A percentile compares a stretch with the other conserved stretches of the same genome.
Conservation (phyloP, 805 yeast genomes). For the Teunomyces atbi region DNA sequence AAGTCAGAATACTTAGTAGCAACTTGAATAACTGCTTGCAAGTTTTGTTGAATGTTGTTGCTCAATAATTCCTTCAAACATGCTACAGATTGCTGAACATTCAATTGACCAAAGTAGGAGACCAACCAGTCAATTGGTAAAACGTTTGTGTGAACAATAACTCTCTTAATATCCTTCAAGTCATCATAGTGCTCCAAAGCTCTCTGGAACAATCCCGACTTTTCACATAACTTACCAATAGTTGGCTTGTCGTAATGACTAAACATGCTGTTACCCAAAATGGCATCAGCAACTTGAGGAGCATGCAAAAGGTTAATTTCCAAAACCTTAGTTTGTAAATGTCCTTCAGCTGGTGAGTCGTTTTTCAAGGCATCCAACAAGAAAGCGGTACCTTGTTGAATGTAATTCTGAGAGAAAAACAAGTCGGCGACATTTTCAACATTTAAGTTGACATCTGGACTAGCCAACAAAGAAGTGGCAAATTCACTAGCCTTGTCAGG, state of each 20-base stretch:
- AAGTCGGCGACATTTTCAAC: conserved; percentile 88
- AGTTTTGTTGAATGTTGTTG: conserved; percentile 73
- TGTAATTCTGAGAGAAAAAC: conserved; percentile 88
- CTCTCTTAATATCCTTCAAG: conserved; percentile 92
- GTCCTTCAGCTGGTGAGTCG: conserved; percentile 93
- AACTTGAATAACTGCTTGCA: conserved; percentile 92
- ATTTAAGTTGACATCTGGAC: conserved; percentile 61
- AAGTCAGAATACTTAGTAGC: conserved; percentile 95
- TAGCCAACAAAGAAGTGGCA: conserved; percentile 76
- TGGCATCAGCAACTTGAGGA: conserved; percentile 99
- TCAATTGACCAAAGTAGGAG: conserved; percentile 85
- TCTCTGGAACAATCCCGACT: conserved; percentile 93
- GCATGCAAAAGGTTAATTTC: conserved; percentile 94
- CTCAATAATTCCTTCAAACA: conserved; percentile 85
- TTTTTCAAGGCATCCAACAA: conserved; percentile 91
- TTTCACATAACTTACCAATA: conserved; percentile 88
- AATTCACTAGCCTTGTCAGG: conserved; percentile 99
- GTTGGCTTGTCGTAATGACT: conserved; percentile 93
- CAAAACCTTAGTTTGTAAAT: conserved; percentile 88
- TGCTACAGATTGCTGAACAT: conserved; percentile 88
- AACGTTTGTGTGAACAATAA: conserved; percentile 79
- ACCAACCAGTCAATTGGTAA: conserved; percentile 95
- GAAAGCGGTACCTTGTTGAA: conserved; percentile 98
- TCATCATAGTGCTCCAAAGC: conserved; percentile 96
- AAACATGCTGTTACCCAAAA: conserved; percentile 92